Conservation (phyloP, 257 asterid genomes). For the Przewalskia tangutica region DNA sequence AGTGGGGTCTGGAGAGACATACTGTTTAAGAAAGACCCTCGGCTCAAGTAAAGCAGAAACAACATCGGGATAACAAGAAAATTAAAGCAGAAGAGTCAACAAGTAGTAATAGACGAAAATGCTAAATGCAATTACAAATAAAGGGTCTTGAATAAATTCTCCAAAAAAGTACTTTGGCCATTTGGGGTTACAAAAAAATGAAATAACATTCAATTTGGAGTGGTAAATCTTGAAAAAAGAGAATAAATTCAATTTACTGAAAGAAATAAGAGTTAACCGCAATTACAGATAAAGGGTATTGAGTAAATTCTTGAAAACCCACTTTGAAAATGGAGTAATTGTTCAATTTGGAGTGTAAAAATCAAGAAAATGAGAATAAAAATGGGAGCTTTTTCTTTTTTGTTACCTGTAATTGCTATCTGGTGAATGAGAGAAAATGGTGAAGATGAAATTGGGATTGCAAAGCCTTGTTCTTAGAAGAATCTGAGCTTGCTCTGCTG, state of each 20-base stretch:
- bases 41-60: too few species aligned
- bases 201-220: background rate
- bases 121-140: slow-evolving; percentile 21
- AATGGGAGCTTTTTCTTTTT: background rate
- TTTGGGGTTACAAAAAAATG: background rate
- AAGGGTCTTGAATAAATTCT: too few species aligned
- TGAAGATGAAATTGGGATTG: slow-evolving; percentile 53
- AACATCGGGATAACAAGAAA: too few species aligned
- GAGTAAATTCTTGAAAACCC: too few species aligned
- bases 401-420: slow-evolving; percentile 78
- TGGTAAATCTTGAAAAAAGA: too few species aligned
- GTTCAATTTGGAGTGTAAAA: background rate
- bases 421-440: slow-evolving; percentile 52
- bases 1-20: too few species aligned
- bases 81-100: too few species aligned
- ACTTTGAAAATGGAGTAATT: background rate
- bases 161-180: background rate
- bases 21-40: too few species aligned
- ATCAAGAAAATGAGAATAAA: background rate
- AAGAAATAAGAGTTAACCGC: background rate
- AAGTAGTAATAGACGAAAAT: too few species aligned
- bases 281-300: background rate
- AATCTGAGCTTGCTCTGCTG: slow-evolving; percentile 33
- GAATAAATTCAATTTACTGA: slow-evolving; percentile 47
- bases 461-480: slow-evolving; percentile 58